Evolutionary conservation across 2,329 filamentous ascomycete genomes (phyloP).

Genomic region (Gyromitra esculenta): DNA sequence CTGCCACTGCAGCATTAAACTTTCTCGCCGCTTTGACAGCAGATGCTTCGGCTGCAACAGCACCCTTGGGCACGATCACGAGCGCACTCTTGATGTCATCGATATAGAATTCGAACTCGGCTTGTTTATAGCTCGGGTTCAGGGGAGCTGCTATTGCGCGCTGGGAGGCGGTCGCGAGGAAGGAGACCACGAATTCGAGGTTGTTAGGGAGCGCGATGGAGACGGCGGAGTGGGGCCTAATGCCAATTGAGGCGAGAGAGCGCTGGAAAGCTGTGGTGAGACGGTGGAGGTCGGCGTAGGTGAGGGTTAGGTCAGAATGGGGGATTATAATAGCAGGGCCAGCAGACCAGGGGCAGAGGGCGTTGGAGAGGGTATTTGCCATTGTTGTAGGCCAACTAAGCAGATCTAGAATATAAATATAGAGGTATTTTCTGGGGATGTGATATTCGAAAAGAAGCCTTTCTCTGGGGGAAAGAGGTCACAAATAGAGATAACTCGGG

Average conservation of each 20-base stretch:
- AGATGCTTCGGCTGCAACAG: slow-evolving; percentile 72
- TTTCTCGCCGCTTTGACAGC: slow-evolving; percentile 80
- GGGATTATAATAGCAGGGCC: slow-evolving; percentile 78
- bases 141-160: slow-evolving; percentile 84
- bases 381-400: slow-evolving; percentile 59
- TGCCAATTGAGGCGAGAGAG: slow-evolving; percentile 79
- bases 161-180: slow-evolving; percentile 86
- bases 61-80: slow-evolving; percentile 77
- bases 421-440: not conserved
- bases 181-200: slow-evolving; percentile 87
- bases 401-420: not conserved
- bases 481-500: not conserved
- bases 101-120: slow-evolving; percentile 92
- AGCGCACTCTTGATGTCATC: slow-evolving; percentile 83
- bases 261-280: slow-evolving; percentile 77
- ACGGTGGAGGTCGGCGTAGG: slow-evolving; percentile 73
- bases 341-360: slow-evolving; percentile 66
- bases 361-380: slow-evolving; percentile 67
- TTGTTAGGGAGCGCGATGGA: slow-evolving; percentile 86
- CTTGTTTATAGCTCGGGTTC: slow-evolving; percentile 87
- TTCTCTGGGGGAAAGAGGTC: not conserved
- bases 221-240: slow-evolving; percentile 74
- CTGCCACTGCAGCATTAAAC: slow-evolving; percentile 84
- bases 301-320: slow-evolving; percentile 70
- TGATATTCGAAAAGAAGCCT: not conserved